Conservation (phyloP, 2,329 filamentous ascomycete genomes). For the Aspergillus novofumigatus region DNA sequence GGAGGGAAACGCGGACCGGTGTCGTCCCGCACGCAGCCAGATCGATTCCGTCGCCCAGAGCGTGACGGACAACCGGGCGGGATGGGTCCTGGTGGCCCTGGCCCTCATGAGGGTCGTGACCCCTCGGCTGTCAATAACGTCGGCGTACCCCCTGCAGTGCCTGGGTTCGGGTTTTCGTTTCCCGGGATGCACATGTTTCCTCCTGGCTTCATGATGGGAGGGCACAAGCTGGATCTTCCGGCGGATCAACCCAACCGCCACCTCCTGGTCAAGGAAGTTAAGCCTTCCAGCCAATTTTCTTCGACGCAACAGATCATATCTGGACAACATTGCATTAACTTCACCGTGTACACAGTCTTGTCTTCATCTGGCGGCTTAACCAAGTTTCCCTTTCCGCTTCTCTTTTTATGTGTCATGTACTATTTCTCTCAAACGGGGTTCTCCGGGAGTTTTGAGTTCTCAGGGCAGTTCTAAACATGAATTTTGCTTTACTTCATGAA, state of each 20-base stretch:
- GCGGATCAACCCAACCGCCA: constrained; percentile 32
- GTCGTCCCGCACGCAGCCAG: constrained; percentile 38
- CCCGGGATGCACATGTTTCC: constrained; percentile 47
- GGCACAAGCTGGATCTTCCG: constrained; percentile 26
- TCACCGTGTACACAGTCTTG: constrained; percentile 11
- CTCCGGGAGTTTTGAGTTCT: not conserved
- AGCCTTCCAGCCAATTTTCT: not conserved
- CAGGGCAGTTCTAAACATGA: not conserved
- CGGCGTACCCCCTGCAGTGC: constrained; percentile 51
- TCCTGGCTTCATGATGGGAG: constrained; percentile 45
- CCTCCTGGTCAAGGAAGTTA: constrained; percentile 35
- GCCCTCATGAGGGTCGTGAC: constrained; percentile 33
- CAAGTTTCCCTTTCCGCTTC: not conserved
- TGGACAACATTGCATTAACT: not conserved
- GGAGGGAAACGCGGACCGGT: constrained; percentile 48
- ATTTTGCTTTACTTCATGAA: not conserved
- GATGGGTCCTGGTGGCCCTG: constrained; percentile 18
- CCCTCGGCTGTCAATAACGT: constrained; percentile 39
- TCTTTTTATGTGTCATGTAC: not conserved
- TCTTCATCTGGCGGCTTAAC: constrained; percentile 12
- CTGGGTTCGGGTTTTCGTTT: constrained; percentile 53
- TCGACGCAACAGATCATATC: not conserved
- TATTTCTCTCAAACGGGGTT: not conserved
- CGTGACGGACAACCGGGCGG: constrained; percentile 30
- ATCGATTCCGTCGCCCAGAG: constrained; percentile 31